phyloP scores from a whole-genome alignment of 495 filamentous ascomycete genomes.

The Annulohypoxylon stygium region DNA sequence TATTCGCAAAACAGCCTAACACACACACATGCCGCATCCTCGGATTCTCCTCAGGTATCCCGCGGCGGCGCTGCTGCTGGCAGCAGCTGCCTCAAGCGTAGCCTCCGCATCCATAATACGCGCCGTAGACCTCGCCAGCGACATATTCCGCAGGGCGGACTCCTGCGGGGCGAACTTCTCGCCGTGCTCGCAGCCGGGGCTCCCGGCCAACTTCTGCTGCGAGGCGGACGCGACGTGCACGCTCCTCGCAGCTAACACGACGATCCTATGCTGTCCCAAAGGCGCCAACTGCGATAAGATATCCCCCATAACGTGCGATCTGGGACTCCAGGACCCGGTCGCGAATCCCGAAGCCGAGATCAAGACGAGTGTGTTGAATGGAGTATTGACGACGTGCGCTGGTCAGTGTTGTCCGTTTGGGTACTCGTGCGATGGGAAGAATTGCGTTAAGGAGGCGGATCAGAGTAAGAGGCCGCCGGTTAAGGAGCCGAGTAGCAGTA shows the following conservation, averaged over 20 bases:
- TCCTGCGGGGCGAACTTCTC: conserved; percentile 51
- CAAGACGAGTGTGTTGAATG: conserved; percentile 75
- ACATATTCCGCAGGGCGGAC: conserved; percentile 52
- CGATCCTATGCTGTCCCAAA: conserved; percentile 82
- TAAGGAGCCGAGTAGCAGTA: conserved; percentile 43
- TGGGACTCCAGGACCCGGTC: conserved; percentile 73
- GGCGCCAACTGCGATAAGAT: conserved; percentile 74
- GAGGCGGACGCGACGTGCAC: conserved; percentile 71
- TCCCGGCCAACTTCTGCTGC: conserved; percentile 85
- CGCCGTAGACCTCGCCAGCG: no score
- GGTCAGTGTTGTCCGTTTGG: conserved; percentile 77
- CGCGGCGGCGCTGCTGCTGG: conserved; percentile 47
- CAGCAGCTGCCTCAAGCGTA: conserved; percentile 43
- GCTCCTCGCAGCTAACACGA: conserved; percentile 72
- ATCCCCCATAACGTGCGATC: conserved; percentile 77
- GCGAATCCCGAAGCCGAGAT: conserved; percentile 70
- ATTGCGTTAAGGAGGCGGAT: conserved; percentile 57
- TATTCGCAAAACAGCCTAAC: conserved; percentile 2
- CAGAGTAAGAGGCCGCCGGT: conserved; percentile 56
- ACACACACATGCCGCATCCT: conserved; percentile 30
- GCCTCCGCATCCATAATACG: conserved; percentile 46
- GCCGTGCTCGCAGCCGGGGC: conserved; percentile 64
- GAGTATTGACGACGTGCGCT: conserved; percentile 69
- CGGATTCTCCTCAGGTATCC: conserved; percentile 47
- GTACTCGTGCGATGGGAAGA: conserved; percentile 71